Evolutionary conservation across 345 rosid species (phyloP), one percentile per base, ranked within the genome.

Genomic region (Eucalyptus sideroxylon): DNA sequence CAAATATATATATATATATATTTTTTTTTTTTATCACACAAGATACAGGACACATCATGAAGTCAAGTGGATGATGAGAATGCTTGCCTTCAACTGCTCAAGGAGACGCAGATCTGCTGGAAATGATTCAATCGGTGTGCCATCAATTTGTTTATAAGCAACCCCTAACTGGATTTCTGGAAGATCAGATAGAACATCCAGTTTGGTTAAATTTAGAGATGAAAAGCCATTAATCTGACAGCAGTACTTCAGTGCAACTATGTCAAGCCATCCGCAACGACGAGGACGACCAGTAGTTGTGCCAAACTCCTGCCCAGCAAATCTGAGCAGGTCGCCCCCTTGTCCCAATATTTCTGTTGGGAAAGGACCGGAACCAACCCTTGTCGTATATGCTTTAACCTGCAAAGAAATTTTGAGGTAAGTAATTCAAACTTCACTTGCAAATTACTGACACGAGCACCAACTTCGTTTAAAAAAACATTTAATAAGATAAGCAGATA

Each of bases 241-340:
- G 91, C 96, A 92, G 91, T 91, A 98, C 90, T 91, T 96, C 92
- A 97, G 91, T 11, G 99, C 99, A 93, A 98, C 99, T 85, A 98
- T 88, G 93, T 98, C 99, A 16, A 98, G 99, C 99, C 99, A 98
- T 62, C 99, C 99, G 90, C 99, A 98, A 86, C 99, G 98, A 55
- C 99, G 98, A 92, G 99, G 99, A 69, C 99, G 99, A 50, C 99
- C 99, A 19, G 99, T 98, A 49, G 98, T 96, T 44, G 99, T 97
- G 88, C 99, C 99, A 92, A 98, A 97, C 93, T 96, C 99, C 86
- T 97, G 98, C 88, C 99, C 99, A 59, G 96, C 96, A 91, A 93
- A 92, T 93, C 99, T 93, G 44, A 98, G 99, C 88, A 94, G 91
- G 90, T 98, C 99, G 89, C 98, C 99, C n/a, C 95, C 98, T 89